These are phyloP conservation scores for Blastobotrys petasosporus DNA, from an alignment of 1,139 yeast genomes.

Conservation along the genomic window DNA sequence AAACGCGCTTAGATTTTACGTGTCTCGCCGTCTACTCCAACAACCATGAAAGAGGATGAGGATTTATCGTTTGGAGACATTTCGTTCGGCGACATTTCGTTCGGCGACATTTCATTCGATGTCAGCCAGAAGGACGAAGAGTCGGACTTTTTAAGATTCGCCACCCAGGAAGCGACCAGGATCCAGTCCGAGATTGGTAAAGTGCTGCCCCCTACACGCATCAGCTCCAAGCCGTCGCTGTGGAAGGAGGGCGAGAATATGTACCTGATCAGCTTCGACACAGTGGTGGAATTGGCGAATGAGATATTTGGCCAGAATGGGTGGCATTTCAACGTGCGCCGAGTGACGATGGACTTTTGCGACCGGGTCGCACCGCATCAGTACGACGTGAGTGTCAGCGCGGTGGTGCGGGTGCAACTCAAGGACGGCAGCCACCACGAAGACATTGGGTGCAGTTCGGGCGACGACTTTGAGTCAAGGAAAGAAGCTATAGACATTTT, in stretches of 20 bases:
- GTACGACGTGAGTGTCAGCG: constrained; percentile 52
- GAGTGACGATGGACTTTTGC: constrained; percentile 31
- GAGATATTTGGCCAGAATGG: constrained; percentile 59
- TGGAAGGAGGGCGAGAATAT: neutral
- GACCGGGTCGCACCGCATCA: constrained; percentile 37
- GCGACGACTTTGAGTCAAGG: constrained; percentile 53
- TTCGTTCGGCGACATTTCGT: too few relatives aligned
- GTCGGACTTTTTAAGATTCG: too few relatives aligned
- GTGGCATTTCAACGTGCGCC: constrained; percentile 51
- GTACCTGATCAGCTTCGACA: neutral
- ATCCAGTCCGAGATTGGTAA: neutral
- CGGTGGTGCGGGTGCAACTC: constrained; percentile 61
- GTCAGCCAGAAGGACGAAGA: too few relatives aligned
- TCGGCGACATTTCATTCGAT: too few relatives aligned
- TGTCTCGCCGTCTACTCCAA: too few relatives aligned
- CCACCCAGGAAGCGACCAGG: too few relatives aligned
- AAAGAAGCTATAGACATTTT: constrained; percentile 63
- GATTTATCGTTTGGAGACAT: too few relatives aligned
- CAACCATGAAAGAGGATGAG: too few relatives aligned
- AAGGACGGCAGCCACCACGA: constrained; percentile 70
- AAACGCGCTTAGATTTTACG: too few relatives aligned
- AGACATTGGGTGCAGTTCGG: constrained; percentile 53
- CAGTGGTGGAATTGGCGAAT: constrained; percentile 43
- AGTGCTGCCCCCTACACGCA: constrained; percentile 1
- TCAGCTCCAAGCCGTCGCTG: neutral